Percentiles rank a stretch among this genome's conserved stretches.
These are phyloP conservation scores for Coleophoma cylindrospora DNA, from an alignment of 2,329 filamentous ascomycete genomes.

Conservation along the genomic window DNA sequence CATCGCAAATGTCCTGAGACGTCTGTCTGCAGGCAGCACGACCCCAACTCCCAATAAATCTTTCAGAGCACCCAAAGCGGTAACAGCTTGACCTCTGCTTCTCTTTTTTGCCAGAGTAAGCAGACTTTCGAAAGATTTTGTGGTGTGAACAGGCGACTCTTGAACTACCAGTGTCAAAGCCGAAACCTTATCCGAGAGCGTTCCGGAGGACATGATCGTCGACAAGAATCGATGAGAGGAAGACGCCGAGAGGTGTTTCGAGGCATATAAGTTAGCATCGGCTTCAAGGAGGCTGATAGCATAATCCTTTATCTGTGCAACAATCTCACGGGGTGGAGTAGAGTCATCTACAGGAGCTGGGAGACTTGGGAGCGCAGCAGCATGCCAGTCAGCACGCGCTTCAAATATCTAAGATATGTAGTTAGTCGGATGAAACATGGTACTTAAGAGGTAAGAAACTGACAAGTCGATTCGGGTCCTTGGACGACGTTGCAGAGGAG, in stretches of 20 bases:
- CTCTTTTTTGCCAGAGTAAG: constrained; percentile 84
- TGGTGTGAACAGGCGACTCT: constrained; percentile 92
- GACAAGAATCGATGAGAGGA: constrained; percentile 95
- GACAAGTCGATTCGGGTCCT: constrained; percentile 26
- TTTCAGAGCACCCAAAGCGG: constrained; percentile 87
- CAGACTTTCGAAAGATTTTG: constrained; percentile 81
- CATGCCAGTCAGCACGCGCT: constrained; percentile 65
- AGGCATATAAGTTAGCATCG: constrained; percentile 72
- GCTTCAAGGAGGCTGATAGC: constrained; percentile 70
- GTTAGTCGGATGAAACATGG: constrained; percentile 19
- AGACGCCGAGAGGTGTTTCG: constrained; percentile 66
- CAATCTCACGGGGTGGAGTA: constrained; percentile 41
- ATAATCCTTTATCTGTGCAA: constrained; percentile 61
- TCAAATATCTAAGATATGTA: constrained; percentile 52
- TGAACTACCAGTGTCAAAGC: constrained; percentile 91
- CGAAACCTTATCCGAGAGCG: constrained; percentile 93
- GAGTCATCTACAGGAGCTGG: constrained; percentile 36
- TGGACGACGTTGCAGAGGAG: constrained; percentile 5
- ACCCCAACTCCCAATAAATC: constrained; percentile 90
- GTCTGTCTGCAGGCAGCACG: constrained; percentile 76
- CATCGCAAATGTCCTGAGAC: constrained; percentile 71
- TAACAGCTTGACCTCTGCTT: constrained; percentile 86
- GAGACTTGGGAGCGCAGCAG: constrained; percentile 49
- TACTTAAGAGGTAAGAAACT: constrained; percentile 11
- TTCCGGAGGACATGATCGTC: constrained; percentile 94